Evolutionary conservation across 495 filamentous ascomycete species (phyloP).

Genomic region (Penicillium argentinense): DNA sequence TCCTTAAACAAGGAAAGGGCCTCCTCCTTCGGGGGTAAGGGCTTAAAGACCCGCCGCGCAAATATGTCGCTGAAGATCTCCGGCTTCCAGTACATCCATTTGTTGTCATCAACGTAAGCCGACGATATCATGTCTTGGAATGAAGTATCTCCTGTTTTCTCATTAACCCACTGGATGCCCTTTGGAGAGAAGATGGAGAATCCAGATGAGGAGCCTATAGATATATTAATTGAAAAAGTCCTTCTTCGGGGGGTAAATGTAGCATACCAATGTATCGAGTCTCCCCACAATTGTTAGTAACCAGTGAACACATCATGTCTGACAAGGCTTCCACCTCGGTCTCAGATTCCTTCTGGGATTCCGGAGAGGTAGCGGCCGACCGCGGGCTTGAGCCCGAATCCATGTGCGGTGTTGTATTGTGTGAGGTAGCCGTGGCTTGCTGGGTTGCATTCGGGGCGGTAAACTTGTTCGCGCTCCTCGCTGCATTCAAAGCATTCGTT

Average conservation of each 20-base stretch:
- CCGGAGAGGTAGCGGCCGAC: conserved; percentile 61
- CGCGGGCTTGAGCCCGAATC: conserved; percentile 58
- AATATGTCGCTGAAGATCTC: conserved; percentile 96
- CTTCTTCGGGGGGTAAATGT: neutral
- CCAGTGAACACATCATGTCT: conserved; percentile 98
- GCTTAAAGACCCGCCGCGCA: conserved; percentile 76
- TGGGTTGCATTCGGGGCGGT: conserved; percentile 24
- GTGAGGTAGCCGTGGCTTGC: conserved; percentile 33
- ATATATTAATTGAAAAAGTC: neutral
- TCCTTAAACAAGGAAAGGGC: conserved; percentile 82
- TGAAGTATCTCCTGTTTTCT: conserved; percentile 90
- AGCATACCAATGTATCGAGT: conserved; percentile 89
- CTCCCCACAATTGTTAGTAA: conserved; percentile 96
- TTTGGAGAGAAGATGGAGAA: conserved; percentile 99
- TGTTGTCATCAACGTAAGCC: conserved; percentile 79
- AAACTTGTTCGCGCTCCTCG: conserved; percentile 34
- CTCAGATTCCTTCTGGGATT: conserved; percentile 55
- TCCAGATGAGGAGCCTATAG: conserved; percentile 83
- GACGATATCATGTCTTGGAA: conserved; percentile 96
- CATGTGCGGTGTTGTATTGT: conserved; percentile 46
- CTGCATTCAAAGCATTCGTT: conserved; percentile 37
- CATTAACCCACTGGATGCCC: conserved; percentile 97
- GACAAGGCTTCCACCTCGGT: conserved; percentile 85
- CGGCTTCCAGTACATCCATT: conserved; percentile 95
- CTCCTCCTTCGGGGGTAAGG: conserved; percentile 77